Conservation (phyloP, 148 eudicot species). For the Nepenthes gracilis region DNA sequence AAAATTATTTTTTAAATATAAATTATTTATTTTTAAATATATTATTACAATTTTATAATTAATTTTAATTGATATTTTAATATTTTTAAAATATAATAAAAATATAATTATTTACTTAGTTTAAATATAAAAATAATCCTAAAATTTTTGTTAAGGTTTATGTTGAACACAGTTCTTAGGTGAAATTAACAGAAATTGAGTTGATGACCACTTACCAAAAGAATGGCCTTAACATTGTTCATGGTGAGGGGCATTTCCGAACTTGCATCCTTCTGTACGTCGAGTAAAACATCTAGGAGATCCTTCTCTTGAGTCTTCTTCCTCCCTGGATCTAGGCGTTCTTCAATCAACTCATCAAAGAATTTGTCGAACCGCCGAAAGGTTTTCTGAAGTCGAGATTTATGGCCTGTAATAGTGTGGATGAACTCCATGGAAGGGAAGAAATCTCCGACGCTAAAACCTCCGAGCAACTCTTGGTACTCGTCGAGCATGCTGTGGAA, state of each 20-base stretch:
- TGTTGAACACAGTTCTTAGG: too few species aligned
- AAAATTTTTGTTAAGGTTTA: not conserved
- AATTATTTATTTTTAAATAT: too few species aligned
- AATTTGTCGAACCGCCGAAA: constrained; percentile 35
- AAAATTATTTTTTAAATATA: too few species aligned
- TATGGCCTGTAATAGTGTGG: constrained; percentile 29
- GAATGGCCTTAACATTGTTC: constrained; percentile 46
- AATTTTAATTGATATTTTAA: too few species aligned
- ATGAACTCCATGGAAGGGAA: constrained; percentile 43
- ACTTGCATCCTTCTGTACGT: constrained; percentile 16
- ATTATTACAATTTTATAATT: too few species aligned
- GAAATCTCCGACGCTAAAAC: constrained; percentile 38
- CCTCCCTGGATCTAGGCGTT: constrained; percentile 14
- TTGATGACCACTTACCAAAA: constrained; percentile 27
- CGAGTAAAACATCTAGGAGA: constrained; percentile 46
- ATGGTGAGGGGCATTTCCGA: constrained; percentile 28
- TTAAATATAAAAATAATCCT: not conserved
- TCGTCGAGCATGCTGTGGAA: constrained; percentile 37
- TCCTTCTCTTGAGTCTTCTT: constrained; percentile 21
- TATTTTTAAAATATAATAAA: too few species aligned
- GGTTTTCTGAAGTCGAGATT: constrained; percentile 24
- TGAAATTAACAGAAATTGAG: not conserved
- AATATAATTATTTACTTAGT: too few species aligned
- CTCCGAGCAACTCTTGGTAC: constrained; percentile 40
- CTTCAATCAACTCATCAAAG: constrained; percentile 30